Conservation (phyloP, 75 land plant genomes). For the Selaginella tamariscina region DNA sequence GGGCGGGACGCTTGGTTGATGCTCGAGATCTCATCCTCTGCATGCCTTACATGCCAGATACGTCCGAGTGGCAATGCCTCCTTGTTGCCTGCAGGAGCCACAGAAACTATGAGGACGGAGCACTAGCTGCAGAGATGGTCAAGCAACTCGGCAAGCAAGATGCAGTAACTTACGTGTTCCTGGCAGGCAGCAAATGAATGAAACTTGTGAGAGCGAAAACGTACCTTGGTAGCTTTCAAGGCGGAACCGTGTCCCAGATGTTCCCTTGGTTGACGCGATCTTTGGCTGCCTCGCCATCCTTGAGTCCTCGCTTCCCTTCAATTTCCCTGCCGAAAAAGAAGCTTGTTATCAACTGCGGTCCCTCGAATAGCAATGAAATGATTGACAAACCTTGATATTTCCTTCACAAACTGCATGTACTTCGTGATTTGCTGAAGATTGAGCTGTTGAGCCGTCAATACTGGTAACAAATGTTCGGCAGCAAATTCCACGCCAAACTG, state of each 20-base stretch:
- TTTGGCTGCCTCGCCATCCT: slow-evolving; percentile 25
- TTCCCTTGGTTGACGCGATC: slow-evolving; percentile 23
- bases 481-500: slow-evolving; percentile 1
- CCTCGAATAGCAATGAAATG: slow-evolving; percentile 1
- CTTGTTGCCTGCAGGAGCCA: slow-evolving; percentile 2
- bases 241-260: slow-evolving; percentile 59
- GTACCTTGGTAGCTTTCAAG: slow-evolving; percentile 1
- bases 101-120: slow-evolving; percentile 1
- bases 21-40: slow-evolving; percentile 3
- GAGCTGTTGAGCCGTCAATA: too few species aligned
- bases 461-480: slow-evolving; percentile 69
- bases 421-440: slow-evolving; percentile 94
- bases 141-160: slow-evolving; percentile 3
- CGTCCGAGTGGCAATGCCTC: slow-evolving; percentile 2
- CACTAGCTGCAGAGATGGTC: slow-evolving; percentile 1
- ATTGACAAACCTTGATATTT: slow-evolving; percentile 53
- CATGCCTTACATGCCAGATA: slow-evolving; percentile 1
- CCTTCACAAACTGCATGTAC: slow-evolving; percentile 93
- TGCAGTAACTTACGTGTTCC: slow-evolving; percentile 1
- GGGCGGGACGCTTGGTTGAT: slow-evolving; percentile 4
- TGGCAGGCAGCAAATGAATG: slow-evolving; percentile 3
- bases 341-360: slow-evolving; percentile 3
- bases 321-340: slow-evolving; percentile 46
- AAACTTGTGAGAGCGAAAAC: slow-evolving; percentile 1
- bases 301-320: slow-evolving; percentile 80